Evolutionary conservation across 2,329 filamentous ascomycete species (phyloP).

Genomic region (Penicillium concentricum): DNA sequence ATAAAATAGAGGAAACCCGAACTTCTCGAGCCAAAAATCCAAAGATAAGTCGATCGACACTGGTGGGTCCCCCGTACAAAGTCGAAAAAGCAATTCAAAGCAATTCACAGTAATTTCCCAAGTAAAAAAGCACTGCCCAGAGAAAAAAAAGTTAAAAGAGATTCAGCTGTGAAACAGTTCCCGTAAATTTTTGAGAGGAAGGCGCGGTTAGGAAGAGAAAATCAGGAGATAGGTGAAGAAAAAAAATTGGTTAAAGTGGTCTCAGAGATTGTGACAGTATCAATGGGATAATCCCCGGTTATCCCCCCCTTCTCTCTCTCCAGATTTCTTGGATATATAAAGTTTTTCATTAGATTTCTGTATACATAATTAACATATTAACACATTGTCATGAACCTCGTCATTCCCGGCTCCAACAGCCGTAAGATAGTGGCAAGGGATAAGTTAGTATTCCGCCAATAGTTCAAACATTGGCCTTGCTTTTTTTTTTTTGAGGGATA

Average conservation of each 20-base stretch:
- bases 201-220: constrained; percentile 16
- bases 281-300: constrained; percentile 23
- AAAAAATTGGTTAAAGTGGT: background rate
- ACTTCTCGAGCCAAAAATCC: constrained; percentile 9
- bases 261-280: constrained; percentile 24
- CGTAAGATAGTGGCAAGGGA: background rate
- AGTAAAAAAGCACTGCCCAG: constrained; percentile 4
- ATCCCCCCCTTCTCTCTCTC: background rate
- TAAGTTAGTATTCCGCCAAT: background rate
- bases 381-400: background rate
- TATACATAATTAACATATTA: background rate
- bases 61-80: constrained; percentile 1
- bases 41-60: constrained; percentile 24
- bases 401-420: background rate
- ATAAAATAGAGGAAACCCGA: constrained; percentile 25
- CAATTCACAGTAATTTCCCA: background rate
- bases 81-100: constrained; percentile 5
- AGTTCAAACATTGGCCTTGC: background rate
- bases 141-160: background rate
- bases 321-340: too few relatives aligned
- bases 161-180: background rate
- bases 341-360: background rate
- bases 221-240: background rate
- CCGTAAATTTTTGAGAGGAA: background rate
- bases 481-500: background rate